These are phyloP conservation scores for Dactylellina sp. DNA, from an alignment of 2,329 filamentous ascomycete genomes.

Conservation along the genomic window DNA sequence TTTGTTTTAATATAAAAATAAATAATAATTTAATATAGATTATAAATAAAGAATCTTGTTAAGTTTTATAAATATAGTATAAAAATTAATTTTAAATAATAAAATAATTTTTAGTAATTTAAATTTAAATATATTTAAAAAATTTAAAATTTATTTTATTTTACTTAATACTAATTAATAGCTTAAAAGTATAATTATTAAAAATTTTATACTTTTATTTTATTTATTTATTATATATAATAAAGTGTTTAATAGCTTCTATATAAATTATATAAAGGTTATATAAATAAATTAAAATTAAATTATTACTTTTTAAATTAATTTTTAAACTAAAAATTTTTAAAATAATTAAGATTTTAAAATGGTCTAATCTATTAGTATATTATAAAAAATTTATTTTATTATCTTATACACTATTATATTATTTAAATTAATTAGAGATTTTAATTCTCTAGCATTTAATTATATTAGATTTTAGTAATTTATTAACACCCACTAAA, in stretches of 20 bases:
- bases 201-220: constrained; percentile 8
- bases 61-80: constrained; percentile 19
- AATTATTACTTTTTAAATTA: not conserved
- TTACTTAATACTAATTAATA: constrained; percentile 5
- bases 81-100: constrained; percentile 8
- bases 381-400: constrained; percentile 2
- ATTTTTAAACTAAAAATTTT: constrained; percentile 4
- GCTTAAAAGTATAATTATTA: constrained; percentile 15
- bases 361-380: not conserved
- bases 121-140: constrained; percentile 6
- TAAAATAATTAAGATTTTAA: not conserved
- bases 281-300: not conserved
- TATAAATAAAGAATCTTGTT: constrained; percentile 6
- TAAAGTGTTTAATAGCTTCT: not conserved
- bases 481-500: not conserved
- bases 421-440: not conserved
- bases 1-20: constrained; percentile 5
- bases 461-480: too few species aligned
- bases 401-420: not conserved
- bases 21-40: constrained; percentile 12
- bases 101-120: constrained; percentile 18
- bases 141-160: constrained; percentile 10
- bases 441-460: not conserved
- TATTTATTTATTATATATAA: not conserved
- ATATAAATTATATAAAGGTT: constrained; percentile 11